Percentiles rank a stretch among this genome's conserved stretches.
Conservation (phyloP, 192 early-diverging fungal species). For the Rhizophagus prolifer region DNA sequence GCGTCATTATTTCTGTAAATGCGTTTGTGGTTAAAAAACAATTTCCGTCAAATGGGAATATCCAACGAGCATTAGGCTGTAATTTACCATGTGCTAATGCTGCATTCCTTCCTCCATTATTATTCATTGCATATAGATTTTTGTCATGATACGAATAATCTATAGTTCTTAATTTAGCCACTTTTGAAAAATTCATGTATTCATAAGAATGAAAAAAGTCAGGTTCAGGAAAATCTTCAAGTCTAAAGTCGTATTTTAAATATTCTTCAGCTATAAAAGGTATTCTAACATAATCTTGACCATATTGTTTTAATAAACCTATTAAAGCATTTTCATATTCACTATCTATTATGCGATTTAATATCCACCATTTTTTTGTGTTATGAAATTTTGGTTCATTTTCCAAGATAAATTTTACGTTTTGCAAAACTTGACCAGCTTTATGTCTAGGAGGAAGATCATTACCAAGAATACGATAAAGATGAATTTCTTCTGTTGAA, state of each 20-base stretch:
- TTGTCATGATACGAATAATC: slow-evolving; percentile 67
- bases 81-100: slow-evolving; percentile 53
- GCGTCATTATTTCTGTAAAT: slow-evolving; percentile 53
- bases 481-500: slow-evolving; percentile 45
- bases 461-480: slow-evolving; percentile 62
- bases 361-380: slow-evolving; percentile 57
- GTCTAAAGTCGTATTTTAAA: slow-evolving; percentile 52
- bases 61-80: slow-evolving; percentile 52
- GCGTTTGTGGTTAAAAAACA: slow-evolving; percentile 56
- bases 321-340: slow-evolving; percentile 57
- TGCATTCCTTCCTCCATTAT: slow-evolving; percentile 62
- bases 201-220: slow-evolving; percentile 65
- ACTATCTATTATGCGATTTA: slow-evolving; percentile 61
- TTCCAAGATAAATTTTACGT: slow-evolving; percentile 59
- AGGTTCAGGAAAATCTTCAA: slow-evolving; percentile 62
- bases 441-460: slow-evolving; percentile 64
- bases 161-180: slow-evolving; percentile 54
- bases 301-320: slow-evolving; percentile 46
- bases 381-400: slow-evolving; percentile 58
- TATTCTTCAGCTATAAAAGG: slow-evolving; percentile 58
- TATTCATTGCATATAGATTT: slow-evolving; percentile 68
- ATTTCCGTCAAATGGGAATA: slow-evolving; percentile 66
- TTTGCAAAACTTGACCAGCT: slow-evolving; percentile 58
- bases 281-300: slow-evolving; percentile 55
- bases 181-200: slow-evolving; percentile 56